phyloP scores from a whole-genome alignment of 345 rosid genomes.

The Populus ilicifolia region DNA sequence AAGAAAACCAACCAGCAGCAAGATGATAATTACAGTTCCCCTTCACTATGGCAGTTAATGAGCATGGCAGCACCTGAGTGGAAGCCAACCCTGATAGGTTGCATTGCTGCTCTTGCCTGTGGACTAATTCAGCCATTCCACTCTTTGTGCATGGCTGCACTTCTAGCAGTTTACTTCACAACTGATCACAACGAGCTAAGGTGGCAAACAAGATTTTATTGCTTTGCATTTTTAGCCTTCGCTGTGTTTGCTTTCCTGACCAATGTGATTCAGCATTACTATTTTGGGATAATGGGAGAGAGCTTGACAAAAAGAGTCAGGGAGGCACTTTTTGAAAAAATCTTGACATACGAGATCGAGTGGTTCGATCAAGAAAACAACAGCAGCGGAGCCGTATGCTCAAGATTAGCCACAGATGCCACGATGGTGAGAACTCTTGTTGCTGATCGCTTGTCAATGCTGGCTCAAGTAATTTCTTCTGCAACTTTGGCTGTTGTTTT shows the following conservation, averaged over 20 bases:
- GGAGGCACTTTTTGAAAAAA: slow-evolving; percentile 22
- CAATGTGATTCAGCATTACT: slow-evolving; percentile 37
- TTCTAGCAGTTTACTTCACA: slow-evolving; percentile 23
- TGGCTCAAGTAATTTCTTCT: slow-evolving; percentile 23
- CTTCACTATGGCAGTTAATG: slow-evolving; percentile 19
- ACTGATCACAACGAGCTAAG: slow-evolving; percentile 15
- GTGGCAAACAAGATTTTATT: slow-evolving; percentile 18
- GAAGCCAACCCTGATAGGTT: slow-evolving; percentile 25
- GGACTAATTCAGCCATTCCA: slow-evolving; percentile 24
- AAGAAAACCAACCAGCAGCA: not conserved
- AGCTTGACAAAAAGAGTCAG: slow-evolving; percentile 24
- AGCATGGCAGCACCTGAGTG: slow-evolving; percentile 25
- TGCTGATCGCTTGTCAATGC: slow-evolving; percentile 27
- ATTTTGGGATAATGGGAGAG: slow-evolving; percentile 35
- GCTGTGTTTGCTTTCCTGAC: slow-evolving; percentile 18
- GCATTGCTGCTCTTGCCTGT: slow-evolving; percentile 17
- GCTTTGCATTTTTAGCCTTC: slow-evolving; percentile 20
- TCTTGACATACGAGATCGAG: slow-evolving; percentile 29
- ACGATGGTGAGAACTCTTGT: slow-evolving; percentile 23
- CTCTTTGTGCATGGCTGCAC: slow-evolving; percentile 22
- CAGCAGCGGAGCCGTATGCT: slow-evolving; percentile 25
- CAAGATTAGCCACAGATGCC: slow-evolving; percentile 34
- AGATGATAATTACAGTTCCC: not conserved
- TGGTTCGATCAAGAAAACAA: slow-evolving; percentile 41
- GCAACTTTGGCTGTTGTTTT: slow-evolving; percentile 20